Conservation (phyloP, 2,329 filamentous ascomycete species). For the Xylariaceae sp. region DNA sequence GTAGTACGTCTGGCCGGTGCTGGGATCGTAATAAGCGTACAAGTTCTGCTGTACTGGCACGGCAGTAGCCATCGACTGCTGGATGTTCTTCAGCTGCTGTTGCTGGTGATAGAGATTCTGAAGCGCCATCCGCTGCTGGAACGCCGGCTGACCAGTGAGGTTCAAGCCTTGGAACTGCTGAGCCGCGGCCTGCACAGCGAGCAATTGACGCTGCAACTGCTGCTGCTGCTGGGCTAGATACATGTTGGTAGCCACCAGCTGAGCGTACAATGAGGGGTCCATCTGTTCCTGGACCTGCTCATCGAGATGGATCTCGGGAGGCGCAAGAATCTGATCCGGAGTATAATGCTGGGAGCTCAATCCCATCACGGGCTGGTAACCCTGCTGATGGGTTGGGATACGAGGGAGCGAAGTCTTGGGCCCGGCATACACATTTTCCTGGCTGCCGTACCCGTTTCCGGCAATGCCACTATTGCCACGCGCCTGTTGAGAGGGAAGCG, state of each 20-base stretch:
- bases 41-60: constrained; percentile 73
- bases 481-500: constrained; percentile 38
- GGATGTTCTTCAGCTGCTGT: constrained; percentile 68
- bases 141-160: constrained; percentile 57
- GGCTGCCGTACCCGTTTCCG: constrained; percentile 49
- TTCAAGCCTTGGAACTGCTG: constrained; percentile 81
- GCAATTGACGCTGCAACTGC: constrained; percentile 89
- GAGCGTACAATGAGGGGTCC: constrained; percentile 84
- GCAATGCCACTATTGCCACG: constrained; percentile 49
- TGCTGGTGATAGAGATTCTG: constrained; percentile 58
- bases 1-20: constrained; percentile 80
- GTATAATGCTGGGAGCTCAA: constrained; percentile 62
- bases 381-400: constrained; percentile 38
- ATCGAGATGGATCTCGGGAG: constrained; percentile 76
- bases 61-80: constrained; percentile 59
- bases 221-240: constrained; percentile 95
- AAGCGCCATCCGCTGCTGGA: constrained; percentile 49
- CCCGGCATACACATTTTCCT: constrained; percentile 49
- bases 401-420: constrained; percentile 62
- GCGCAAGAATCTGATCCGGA: constrained; percentile 86
- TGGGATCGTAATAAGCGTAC: constrained; percentile 81
- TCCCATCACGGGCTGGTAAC: constrained; percentile 29
- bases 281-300: constrained; percentile 72
- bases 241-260: constrained; percentile 87
- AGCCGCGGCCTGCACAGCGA: constrained; percentile 78